Conservation (phyloP, 495 filamentous ascomycete genomes). For the Aspergillus sclerotiicarbonarius region DNA sequence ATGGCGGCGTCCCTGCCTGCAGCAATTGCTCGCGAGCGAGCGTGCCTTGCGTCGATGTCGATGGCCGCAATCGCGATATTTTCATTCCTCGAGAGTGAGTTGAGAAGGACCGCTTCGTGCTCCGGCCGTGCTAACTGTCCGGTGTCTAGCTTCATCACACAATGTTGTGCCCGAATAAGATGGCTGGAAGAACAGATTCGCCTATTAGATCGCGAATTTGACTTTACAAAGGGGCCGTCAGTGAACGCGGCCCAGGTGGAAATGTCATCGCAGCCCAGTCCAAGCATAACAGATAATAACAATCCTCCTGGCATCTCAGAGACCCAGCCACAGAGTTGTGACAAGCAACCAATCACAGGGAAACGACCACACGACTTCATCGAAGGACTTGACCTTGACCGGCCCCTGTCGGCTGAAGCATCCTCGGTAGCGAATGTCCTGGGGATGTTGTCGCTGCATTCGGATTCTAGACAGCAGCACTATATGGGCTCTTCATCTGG, state of each 20-base stretch:
- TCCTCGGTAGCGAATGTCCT: conserved; percentile 26
- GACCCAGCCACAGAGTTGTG: not conserved
- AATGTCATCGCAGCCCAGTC: not conserved
- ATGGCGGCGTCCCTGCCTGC: conserved; percentile 27
- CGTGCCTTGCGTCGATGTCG: conserved; percentile 23
- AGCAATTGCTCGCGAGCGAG: conserved; percentile 24
- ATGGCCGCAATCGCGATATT: conserved; percentile 23
- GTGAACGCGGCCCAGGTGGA: conserved; percentile 10
- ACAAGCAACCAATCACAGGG: not conserved
- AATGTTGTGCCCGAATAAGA: conserved; percentile 23
- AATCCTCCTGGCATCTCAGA: not conserved
- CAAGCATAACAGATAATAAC: not conserved
- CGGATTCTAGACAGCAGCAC: conserved; percentile 25
- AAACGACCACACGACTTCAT: not conserved
- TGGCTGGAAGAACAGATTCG: conserved; percentile 23
- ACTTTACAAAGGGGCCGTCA: conserved; percentile 18
- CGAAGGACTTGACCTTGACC: conserved; percentile 15
- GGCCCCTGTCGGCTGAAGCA: conserved; percentile 20
- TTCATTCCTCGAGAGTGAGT: conserved; percentile 24
- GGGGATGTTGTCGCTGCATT: conserved; percentile 27
- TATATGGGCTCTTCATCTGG: conserved; percentile 28
- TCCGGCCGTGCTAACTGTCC: not conserved
- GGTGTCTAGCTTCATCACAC: conserved; percentile 14
- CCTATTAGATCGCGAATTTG: conserved; percentile 18
- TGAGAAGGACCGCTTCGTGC: not conserved